Percentiles rank a stretch among this genome's conserved stretches.
These are phyloP conservation scores for Guyanaporus albipodus DNA, from an alignment of 768 basidiomycete species.

Conservation along the genomic window DNA sequence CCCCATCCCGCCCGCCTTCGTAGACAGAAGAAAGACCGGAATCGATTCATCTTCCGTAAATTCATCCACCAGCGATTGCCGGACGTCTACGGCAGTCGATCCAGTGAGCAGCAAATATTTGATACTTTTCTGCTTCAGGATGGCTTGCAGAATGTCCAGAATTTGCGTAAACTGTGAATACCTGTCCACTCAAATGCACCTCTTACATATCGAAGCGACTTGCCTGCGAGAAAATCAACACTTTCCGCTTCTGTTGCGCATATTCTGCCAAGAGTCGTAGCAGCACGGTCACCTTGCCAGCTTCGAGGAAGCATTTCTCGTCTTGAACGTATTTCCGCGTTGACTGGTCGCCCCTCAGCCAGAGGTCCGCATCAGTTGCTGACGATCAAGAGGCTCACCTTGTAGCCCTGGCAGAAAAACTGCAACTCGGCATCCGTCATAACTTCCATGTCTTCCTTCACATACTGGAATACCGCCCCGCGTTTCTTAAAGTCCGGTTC, in stretches of 20 bases:
- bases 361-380: background rate
- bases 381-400: slow-evolving; percentile 42
- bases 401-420: slow-evolving; percentile 79
- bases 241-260: slow-evolving; percentile 63
- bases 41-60: slow-evolving; percentile 84
- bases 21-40: slow-evolving; percentile 84
- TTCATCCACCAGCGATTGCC: slow-evolving; percentile 92
- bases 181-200: background rate
- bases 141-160: slow-evolving; percentile 84
- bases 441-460: slow-evolving; percentile 96
- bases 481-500: slow-evolving; percentile 90
- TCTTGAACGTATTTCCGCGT: slow-evolving; percentile 72
- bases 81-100: slow-evolving; percentile 87
- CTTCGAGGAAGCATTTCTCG: slow-evolving; percentile 72
- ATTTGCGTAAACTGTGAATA: slow-evolving; percentile 86
- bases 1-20: slow-evolving; percentile 93
- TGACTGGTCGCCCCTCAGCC: slow-evolving; percentile 41
- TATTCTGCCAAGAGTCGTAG: slow-evolving; percentile 69
- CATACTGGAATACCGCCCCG: slow-evolving; percentile 72
- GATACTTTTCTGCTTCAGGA: slow-evolving; percentile 67
- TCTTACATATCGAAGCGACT: slow-evolving; percentile 12
- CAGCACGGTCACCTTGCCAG: slow-evolving; percentile 82
- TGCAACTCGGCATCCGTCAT: slow-evolving; percentile 99
- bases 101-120: slow-evolving; percentile 87
- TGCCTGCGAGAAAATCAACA: slow-evolving; percentile 94